phyloP scores from a whole-genome alignment of 352 stramenopile genomes.

The Phytopythium litorale region DNA sequence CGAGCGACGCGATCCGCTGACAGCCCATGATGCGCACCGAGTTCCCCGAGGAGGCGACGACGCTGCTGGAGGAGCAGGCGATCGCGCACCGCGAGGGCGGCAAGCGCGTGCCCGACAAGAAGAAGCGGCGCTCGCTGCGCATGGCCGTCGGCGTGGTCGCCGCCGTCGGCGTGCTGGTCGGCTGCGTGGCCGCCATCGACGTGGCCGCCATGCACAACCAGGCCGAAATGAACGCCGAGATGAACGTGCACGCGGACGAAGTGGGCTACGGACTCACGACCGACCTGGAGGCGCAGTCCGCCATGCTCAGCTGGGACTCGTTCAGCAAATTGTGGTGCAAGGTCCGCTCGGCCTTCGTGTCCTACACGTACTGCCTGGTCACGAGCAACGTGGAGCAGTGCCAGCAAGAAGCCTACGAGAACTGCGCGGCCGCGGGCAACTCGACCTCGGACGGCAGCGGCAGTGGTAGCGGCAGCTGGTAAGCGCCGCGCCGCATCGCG shows the following conservation, averaged over 20 bases:
- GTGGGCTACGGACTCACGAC: neutral
- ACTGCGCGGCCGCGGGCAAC: neutral
- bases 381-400: neutral
- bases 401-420: neutral
- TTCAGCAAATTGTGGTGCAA: constrained; percentile 3
- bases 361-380: neutral
- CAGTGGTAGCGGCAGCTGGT: neutral
- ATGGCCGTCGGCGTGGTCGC: neutral
- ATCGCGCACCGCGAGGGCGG: neutral
- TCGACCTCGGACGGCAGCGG: neutral
- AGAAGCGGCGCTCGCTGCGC: constrained; percentile 2
- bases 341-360: neutral
- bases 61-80: constrained; percentile 5
- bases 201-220: neutral
- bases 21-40: constrained; percentile 6
- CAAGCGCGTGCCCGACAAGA: neutral
- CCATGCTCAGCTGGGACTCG: constrained; percentile 1
- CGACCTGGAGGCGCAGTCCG: neutral
- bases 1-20: neutral
- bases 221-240: neutral
- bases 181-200: constrained; percentile 4
- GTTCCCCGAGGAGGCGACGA: constrained; percentile 7
- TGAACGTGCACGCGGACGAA: neutral
- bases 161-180: neutral
- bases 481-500: neutral